Evolutionary conservation across 78 protist species (phyloP).

Genomic region (Polysphondylium violaceum): DNA sequence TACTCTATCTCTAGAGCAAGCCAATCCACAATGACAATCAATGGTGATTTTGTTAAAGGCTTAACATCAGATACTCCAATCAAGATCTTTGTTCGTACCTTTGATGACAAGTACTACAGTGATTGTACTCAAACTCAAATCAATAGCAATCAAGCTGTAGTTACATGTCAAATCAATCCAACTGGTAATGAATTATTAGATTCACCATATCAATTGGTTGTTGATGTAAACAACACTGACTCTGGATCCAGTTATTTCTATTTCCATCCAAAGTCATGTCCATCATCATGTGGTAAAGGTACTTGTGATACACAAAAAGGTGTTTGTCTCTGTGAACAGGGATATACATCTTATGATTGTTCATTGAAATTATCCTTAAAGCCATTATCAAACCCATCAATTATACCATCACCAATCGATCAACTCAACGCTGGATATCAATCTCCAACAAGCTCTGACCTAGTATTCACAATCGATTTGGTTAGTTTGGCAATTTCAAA

Average conservation of each 20-base stretch:
- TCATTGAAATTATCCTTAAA: not conserved
- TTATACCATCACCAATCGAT: conserved; percentile 1
- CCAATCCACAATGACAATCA: not conserved
- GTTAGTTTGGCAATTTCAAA: not conserved
- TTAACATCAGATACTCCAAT: not conserved
- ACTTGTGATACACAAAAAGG: conserved; percentile 1
- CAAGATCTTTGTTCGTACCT: not conserved
- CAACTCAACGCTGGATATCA: not conserved
- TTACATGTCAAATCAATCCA: not conserved
- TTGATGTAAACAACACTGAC: not conserved
- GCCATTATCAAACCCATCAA: not conserved
- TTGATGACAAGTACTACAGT: not conserved
- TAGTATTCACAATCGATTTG: not conserved
- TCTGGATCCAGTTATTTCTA: not conserved
- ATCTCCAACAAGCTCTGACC: not conserved
- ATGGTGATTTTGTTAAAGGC: not conserved
- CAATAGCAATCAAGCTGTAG: not conserved
- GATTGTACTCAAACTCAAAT: not conserved
- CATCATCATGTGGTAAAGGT: conserved; percentile 20
- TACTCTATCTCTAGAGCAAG: not conserved
- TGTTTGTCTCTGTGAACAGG: not conserved
- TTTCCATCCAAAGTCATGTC: not conserved
- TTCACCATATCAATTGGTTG: not conserved
- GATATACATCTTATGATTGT: not conserved
- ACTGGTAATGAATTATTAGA: not conserved